These are phyloP conservation scores for Termitomyces sp. DNA, from an alignment of 768 basidiomycete genomes.

Conservation along the genomic window DNA sequence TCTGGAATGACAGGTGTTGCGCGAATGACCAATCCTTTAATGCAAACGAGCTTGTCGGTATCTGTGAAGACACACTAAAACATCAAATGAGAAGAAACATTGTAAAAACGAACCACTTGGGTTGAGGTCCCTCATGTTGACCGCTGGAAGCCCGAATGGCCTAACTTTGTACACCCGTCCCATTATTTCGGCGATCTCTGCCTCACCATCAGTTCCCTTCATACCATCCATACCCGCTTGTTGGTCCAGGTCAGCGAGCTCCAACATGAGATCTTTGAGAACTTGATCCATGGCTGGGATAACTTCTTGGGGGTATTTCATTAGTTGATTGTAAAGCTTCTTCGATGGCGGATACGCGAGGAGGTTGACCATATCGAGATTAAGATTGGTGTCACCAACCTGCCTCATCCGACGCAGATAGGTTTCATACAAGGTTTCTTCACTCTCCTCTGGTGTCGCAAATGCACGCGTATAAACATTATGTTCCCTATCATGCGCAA, in stretches of 20 bases:
- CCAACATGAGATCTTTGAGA: constrained; percentile 88
- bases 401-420: constrained; percentile 84
- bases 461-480: constrained; percentile 48
- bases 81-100: background rate
- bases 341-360: constrained; percentile 79
- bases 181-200: constrained; percentile 87
- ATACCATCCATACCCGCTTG: constrained; percentile 68
- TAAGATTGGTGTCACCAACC: constrained; percentile 90
- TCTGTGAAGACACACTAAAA: constrained; percentile 41
- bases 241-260: constrained; percentile 79
- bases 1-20: constrained; percentile 98
- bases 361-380: constrained; percentile 84
- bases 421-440: constrained; percentile 67
- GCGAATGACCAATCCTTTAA: constrained; percentile 96
- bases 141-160: constrained; percentile 76
- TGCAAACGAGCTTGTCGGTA: constrained; percentile 94
- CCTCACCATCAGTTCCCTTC: constrained; percentile 70
- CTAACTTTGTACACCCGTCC: constrained; percentile 87
- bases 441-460: constrained; percentile 59
- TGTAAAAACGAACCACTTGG: constrained; percentile 62
- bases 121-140: constrained; percentile 95
- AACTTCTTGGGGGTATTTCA: constrained; percentile 96
- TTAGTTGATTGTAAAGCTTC: constrained; percentile 79
- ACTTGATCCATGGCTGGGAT: constrained; percentile 97
- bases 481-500: constrained; percentile 61